phyloP scores from a whole-genome alignment of 768 basidiomycete genomes.

The Kwoniella shandongensis region DNA sequence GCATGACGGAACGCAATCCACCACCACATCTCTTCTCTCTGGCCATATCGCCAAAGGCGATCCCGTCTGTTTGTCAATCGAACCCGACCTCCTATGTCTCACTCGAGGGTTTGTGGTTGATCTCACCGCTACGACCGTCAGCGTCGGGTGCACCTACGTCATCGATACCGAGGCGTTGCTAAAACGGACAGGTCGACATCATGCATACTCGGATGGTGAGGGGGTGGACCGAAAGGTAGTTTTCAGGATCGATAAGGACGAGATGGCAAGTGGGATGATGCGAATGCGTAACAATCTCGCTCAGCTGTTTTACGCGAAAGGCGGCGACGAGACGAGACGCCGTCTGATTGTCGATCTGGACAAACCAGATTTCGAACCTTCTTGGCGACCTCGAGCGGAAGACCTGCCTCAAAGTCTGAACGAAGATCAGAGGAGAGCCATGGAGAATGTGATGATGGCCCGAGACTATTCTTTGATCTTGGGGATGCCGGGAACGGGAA shows the following conservation, averaged over 20 bases:
- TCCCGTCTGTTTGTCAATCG: slow-evolving; percentile 80
- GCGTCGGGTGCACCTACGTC: slow-evolving; percentile 79
- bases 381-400: slow-evolving; percentile 27
- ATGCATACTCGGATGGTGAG: slow-evolving; percentile 11
- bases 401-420: slow-evolving; percentile 62
- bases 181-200: slow-evolving; percentile 50
- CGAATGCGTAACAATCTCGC: slow-evolving; percentile 88
- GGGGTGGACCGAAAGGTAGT: slow-evolving; percentile 43
- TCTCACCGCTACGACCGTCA: slow-evolving; percentile 64
- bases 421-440: slow-evolving; percentile 67
- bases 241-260: slow-evolving; percentile 93
- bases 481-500: slow-evolving; percentile 98
- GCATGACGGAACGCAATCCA: slow-evolving; percentile 9
- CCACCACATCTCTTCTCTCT: slow-evolving; percentile 61
- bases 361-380: slow-evolving; percentile 64
- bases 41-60: slow-evolving; percentile 79
- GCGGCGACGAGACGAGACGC: slow-evolving; percentile 64
- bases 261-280: slow-evolving; percentile 79
- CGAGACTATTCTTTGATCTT: slow-evolving; percentile 87
- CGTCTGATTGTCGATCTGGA: slow-evolving; percentile 78
- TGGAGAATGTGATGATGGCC: slow-evolving; percentile 72
- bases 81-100: slow-evolving; percentile 79
- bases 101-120: slow-evolving; percentile 78
- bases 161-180: slow-evolving; percentile 61
- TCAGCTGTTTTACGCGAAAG: slow-evolving; percentile 77